Conservation (phyloP, 305 asterid species). For the Fraxinus latifolia region DNA sequence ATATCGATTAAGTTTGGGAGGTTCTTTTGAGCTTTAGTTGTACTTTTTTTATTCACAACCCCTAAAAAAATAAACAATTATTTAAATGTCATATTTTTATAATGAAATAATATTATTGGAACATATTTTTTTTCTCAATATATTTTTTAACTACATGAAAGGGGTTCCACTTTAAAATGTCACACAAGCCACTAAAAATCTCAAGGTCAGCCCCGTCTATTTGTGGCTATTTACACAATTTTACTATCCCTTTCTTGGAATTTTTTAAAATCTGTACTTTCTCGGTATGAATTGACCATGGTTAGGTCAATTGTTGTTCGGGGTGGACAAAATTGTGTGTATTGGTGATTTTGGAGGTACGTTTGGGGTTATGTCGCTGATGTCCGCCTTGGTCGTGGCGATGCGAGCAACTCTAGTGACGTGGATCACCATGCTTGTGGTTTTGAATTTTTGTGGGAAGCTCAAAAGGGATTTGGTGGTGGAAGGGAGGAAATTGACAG, state of each 20-base stretch:
- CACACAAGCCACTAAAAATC: no score
- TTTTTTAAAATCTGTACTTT: conserved; percentile 34
- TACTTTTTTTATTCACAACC: no score
- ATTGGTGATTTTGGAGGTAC: conserved; percentile 34
- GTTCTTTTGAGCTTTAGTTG: no score
- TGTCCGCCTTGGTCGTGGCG: conserved; percentile 42
- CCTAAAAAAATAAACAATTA: no score
- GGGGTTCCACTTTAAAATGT: no score
- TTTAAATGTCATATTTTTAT: no score
- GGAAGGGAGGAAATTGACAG: conserved; percentile 43
- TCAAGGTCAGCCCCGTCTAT: neutral
- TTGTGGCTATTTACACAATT: conserved; percentile 34
- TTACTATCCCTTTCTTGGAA: conserved; percentile 40
- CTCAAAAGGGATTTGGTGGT: conserved; percentile 38
- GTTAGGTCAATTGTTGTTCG: conserved; percentile 11
- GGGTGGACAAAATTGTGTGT: conserved; percentile 40
- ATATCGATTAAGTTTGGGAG: no score
- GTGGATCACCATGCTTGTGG: conserved; percentile 44
- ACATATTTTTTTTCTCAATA: no score
- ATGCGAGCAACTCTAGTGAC: conserved; percentile 44
- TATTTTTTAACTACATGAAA: no score
- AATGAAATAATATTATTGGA: no score
- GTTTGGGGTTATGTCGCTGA: conserved; percentile 42
- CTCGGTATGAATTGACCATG: conserved; percentile 37
- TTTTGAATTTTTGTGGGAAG: conserved; percentile 41